Conservation (phyloP, 2,329 filamentous ascomycete species). For the Chlorencoelia australis region DNA sequence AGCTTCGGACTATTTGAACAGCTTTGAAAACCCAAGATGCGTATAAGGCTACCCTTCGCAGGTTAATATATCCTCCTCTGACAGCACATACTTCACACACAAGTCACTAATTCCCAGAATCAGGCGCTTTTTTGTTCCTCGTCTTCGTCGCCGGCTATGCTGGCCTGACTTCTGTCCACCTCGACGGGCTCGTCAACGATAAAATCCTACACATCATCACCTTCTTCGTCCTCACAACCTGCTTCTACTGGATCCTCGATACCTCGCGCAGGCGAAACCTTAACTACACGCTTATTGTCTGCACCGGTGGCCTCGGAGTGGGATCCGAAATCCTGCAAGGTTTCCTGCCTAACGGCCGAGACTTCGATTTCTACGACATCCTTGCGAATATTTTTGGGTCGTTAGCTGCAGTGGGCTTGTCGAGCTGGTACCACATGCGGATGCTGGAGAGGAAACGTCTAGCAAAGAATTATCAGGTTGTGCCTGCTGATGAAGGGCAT, state of each 20-base stretch:
- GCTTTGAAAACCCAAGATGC: slow-evolving; percentile 42
- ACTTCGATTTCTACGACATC: slow-evolving; percentile 74
- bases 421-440: slow-evolving; percentile 86
- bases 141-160: slow-evolving; percentile 68
- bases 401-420: slow-evolving; percentile 58
- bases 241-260: slow-evolving; percentile 97
- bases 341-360: slow-evolving; percentile 61
- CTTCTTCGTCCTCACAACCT: slow-evolving; percentile 79
- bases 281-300: slow-evolving; percentile 72
- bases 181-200: slow-evolving; percentile 61
- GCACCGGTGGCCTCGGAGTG: slow-evolving; percentile 60
- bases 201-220: slow-evolving; percentile 79
- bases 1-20: no score
- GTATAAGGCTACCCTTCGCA: slow-evolving; percentile 80
- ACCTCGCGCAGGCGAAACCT: slow-evolving; percentile 76
- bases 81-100: slow-evolving; percentile 1
- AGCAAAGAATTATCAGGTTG: slow-evolving; percentile 59
- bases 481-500: slow-evolving; percentile 49
- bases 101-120: slow-evolving; percentile 10
- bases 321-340: slow-evolving; percentile 70
- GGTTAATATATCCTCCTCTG: slow-evolving; percentile 43
- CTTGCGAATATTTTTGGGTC: slow-evolving; percentile 80
- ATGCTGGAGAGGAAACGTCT: slow-evolving; percentile 83
- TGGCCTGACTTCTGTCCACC: slow-evolving; percentile 59
- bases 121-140: slow-evolving; percentile 61